phyloP scores from a whole-genome alignment of 768 basidiomycete species.

The Suillus occidentalis region DNA sequence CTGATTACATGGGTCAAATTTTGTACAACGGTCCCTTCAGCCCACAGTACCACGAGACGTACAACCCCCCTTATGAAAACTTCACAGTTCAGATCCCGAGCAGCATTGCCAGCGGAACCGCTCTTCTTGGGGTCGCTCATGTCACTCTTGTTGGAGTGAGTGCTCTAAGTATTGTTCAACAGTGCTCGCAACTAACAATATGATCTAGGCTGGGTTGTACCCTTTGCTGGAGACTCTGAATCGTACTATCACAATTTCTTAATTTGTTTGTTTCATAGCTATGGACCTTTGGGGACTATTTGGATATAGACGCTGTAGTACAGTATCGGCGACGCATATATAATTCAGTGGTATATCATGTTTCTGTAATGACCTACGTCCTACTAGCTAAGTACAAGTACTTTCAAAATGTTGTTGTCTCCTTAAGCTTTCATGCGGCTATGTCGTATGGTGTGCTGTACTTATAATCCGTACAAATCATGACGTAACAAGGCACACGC shows the following conservation, averaged over 20 bases:
- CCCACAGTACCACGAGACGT: constrained; percentile 33
- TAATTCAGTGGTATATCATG: neutral
- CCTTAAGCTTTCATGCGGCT: too few species aligned
- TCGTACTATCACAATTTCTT: constrained; percentile 26
- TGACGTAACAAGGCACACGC: too few species aligned
- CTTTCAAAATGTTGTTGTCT: neutral
- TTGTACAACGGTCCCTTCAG: constrained; percentile 47
- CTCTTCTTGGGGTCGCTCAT: constrained; percentile 39
- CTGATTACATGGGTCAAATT: constrained; percentile 39
- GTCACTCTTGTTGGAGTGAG: constrained; percentile 42
- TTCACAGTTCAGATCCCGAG: constrained; percentile 43
- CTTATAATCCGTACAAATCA: too few species aligned
- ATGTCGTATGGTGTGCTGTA: too few species aligned
- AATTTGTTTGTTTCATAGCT: constrained; percentile 1
- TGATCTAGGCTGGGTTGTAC: constrained; percentile 30
- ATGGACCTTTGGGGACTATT: neutral
- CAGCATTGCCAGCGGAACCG: constrained; percentile 25
- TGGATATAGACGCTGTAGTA: neutral
- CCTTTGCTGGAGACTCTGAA: constrained; percentile 36
- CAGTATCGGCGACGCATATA: neutral
- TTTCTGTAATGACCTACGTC: neutral
- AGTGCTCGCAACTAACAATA: neutral
- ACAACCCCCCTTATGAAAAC: constrained; percentile 43
- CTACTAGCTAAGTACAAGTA: neutral
- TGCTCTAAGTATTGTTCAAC: constrained; percentile 2